Conservation (phyloP, 2,329 filamentous ascomycete genomes). For the Arthrobotrys sphaeroides region DNA sequence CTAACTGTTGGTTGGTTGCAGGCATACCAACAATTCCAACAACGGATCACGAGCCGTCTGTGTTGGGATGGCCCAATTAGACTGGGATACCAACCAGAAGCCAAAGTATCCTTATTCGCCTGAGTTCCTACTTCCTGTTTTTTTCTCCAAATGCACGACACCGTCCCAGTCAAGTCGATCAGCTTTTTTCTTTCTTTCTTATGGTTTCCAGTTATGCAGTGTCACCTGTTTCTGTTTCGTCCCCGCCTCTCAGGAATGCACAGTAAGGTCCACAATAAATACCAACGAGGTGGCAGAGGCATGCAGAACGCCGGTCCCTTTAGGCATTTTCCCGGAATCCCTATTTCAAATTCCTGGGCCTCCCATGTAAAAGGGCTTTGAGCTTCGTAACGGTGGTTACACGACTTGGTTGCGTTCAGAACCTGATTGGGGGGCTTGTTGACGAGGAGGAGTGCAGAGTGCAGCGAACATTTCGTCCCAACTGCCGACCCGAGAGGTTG, state of each 20-base stretch:
- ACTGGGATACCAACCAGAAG: neutral
- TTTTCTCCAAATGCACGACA: neutral
- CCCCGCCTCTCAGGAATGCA: neutral
- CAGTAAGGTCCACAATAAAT: constrained; percentile 19
- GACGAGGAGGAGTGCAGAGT: constrained; percentile 10
- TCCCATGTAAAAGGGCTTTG: neutral
- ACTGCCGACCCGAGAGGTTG: neutral
- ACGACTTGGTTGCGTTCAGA: constrained; percentile 15
- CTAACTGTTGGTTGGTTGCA: constrained; percentile 19
- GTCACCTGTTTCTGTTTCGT: neutral
- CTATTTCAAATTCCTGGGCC: constrained; percentile 12
- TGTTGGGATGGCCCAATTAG: constrained; percentile 34
- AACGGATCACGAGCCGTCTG: constrained; percentile 48
- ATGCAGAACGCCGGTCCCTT: constrained; percentile 6
- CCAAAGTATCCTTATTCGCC: constrained; percentile 4
- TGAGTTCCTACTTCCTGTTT: neutral
- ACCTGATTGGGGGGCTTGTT: neutral
- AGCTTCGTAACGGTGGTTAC: constrained; percentile 4
- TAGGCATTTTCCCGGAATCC: neutral
- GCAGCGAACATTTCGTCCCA: constrained; percentile 9
- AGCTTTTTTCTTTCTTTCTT: neutral
- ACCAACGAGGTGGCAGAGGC: constrained; percentile 22
- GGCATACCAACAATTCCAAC: constrained; percentile 40
- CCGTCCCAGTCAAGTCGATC: neutral
- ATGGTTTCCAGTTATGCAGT: neutral